Conservation (phyloP, 225 moss, liverwort and hornwort genomes). For the Anthoceros angustus region DNA sequence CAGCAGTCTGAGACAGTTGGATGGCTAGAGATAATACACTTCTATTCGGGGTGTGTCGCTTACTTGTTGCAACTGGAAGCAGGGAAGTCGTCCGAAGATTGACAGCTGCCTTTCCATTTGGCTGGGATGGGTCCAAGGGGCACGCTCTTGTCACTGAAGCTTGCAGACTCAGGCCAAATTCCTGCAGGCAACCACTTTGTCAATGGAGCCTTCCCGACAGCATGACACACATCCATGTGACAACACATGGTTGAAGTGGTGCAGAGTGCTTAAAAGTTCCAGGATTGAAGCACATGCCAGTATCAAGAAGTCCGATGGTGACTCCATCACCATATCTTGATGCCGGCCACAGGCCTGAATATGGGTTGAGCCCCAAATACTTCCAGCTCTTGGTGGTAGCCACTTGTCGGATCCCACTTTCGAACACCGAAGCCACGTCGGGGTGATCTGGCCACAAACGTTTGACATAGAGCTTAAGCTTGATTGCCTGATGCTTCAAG, state of each 20-base stretch:
- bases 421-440: neutral
- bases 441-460: neutral
- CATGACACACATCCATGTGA: too few species aligned
- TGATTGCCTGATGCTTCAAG: too few species aligned
- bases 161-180: constrained; percentile 1
- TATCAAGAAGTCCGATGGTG: constrained; percentile 11
- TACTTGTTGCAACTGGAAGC: neutral
- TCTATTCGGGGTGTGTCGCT: neutral
- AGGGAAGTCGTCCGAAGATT: neutral
- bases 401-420: neutral
- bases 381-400: constrained; percentile 8
- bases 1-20: too few species aligned
- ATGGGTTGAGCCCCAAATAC: constrained; percentile 6
- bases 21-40: too few species aligned
- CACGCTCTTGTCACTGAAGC: neutral
- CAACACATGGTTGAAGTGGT: too few species aligned
- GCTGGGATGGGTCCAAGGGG: neutral
- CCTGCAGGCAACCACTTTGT: neutral
- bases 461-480: neutral
- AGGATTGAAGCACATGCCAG: constrained; percentile 3
- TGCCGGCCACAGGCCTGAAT: constrained; percentile 6
- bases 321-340: constrained; percentile 7
- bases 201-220: too few species aligned
- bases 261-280: too few species aligned
- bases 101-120: constrained; percentile 3